A percentile compares a stretch with the other conserved stretches of the same genome.
Conservation (phyloP, 2,329 filamentous ascomycete species). For the Chrysosporium queenslandicum region DNA sequence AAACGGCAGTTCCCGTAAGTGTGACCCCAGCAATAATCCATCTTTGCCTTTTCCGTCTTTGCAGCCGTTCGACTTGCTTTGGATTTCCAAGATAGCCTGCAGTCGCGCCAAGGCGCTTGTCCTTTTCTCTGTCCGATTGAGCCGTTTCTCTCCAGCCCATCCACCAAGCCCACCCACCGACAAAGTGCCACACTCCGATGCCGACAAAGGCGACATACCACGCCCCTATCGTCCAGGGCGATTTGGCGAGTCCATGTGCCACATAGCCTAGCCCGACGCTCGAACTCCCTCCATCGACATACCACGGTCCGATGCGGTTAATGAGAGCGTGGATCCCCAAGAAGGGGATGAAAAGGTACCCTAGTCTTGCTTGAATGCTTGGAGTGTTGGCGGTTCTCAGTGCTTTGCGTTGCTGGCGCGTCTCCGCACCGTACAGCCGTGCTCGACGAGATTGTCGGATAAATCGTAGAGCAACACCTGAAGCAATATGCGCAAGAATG, state of each 20-base stretch:
- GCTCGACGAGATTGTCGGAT: conserved; percentile 63
- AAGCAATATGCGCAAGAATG: conserved; percentile 62
- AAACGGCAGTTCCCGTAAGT: conserved; percentile 51
- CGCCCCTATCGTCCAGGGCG: conserved; percentile 54
- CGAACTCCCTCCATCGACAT: conserved; percentile 73
- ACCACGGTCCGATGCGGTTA: conserved; percentile 65
- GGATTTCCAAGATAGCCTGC: conserved; percentile 30
- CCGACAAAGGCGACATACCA: conserved; percentile 61
- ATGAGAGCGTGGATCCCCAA: conserved; percentile 62
- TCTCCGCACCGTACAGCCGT: conserved; percentile 62
- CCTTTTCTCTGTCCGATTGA: conserved; percentile 21
- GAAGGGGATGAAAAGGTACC: conserved; percentile 59
- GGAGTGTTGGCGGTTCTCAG: conserved; percentile 44
- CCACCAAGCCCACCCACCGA: conserved; percentile 81
- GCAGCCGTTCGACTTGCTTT: conserved; percentile 45
- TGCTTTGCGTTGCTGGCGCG: conserved; percentile 39
- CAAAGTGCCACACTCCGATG: conserved; percentile 63
- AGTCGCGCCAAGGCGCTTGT: conserved; percentile 24
- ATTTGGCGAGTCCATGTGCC: conserved; percentile 69
- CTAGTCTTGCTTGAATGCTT: conserved; percentile 59
- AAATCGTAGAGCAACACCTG: conserved; percentile 67
- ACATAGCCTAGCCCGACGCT: conserved; percentile 76
- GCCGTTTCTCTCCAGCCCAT: conserved; percentile 45
- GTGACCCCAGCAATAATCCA: conserved; percentile 59
- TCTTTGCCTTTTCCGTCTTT: conserved; percentile 54